Evolutionary conservation across 1,284 basidiomycete genomes (phyloP), one percentile per base, ranked within the genome.

Genomic region (Hemileia vastatrix): DNA sequence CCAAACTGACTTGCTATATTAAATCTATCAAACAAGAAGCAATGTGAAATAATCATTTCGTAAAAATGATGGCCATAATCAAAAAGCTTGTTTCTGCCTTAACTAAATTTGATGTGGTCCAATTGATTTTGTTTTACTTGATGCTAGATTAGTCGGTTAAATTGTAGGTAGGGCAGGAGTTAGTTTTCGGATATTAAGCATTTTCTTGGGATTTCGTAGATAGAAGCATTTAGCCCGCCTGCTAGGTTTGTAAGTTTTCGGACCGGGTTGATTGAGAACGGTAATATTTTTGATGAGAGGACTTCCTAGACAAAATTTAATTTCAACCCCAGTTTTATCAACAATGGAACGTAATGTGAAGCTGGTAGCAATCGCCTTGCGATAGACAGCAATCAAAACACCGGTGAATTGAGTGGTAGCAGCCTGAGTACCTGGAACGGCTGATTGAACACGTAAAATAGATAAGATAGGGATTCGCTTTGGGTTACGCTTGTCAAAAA

Each of bases 141-240:
- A n/a, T n/a, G n/a, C n/a, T n/a, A n/a, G n/a, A n/a, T n/a, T n/a
- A n/a, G n/a, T n/a, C n/a, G n/a, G n/a, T n/a, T n/a, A n/a, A n/a
- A n/a, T n/a, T n/a, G n/a, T n/a, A n/a, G n/a, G n/a, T n/a, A n/a
- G n/a, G n/a, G n/a, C n/a, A n/a, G n/a, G n/a, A n/a, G n/a, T n/a
- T n/a, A n/a, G n/a, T 54, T 60, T 60, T 15, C 50, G 48, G 33
- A 60, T 60, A 54, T 60, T 50, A 15, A 50, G 57, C 23, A 52
- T 45, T 44, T 60, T 60, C 33, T 60, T 6, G 15, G 57, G 57
- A 27, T 60, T 18, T 52, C 57, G 48, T 11, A 60, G 40, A 47
- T 60, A 60, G 44, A 53, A 60, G 6, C 52, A 43, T 54, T 60
- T 60, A 19, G 57, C 50, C 47, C 57, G 31, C 44, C 57, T 60